Percentiles rank a stretch among this genome's conserved stretches.
These are phyloP conservation scores for Sordariomycetes sp. DNA, from an alignment of 2,329 filamentous ascomycete genomes.

Conservation along the genomic window DNA sequence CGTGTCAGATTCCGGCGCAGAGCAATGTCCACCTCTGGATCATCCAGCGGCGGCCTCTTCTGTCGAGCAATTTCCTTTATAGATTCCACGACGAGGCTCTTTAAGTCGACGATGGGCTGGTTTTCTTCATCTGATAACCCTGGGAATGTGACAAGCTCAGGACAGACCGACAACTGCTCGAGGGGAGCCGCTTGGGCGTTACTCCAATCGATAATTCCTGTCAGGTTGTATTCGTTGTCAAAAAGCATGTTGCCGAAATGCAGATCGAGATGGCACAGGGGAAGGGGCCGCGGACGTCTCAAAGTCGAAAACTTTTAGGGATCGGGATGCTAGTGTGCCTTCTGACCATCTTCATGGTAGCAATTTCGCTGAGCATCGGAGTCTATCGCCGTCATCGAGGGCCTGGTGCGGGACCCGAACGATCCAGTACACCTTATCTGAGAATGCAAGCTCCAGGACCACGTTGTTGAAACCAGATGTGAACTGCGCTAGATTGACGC, in stretches of 20 bases:
- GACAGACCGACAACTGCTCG: slow-evolving; percentile 23
- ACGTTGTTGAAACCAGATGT: slow-evolving; percentile 14
- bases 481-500: slow-evolving; percentile 8
- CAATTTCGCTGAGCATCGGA: slow-evolving; percentile 13
- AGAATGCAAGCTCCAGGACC: slow-evolving; percentile 15
- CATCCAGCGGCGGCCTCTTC: too few species aligned
- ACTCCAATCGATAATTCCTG: slow-evolving; percentile 37
- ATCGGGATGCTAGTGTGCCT: slow-evolving; percentile 17
- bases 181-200: slow-evolving; percentile 20
- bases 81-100: slow-evolving; percentile 6
- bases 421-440: slow-evolving; percentile 15
- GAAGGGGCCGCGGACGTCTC: slow-evolving; percentile 19
- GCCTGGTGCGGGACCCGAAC: slow-evolving; percentile 12
- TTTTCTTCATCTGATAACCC: slow-evolving; percentile 17
- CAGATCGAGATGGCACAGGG: slow-evolving; percentile 22
- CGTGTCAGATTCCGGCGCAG: slow-evolving; percentile 5
- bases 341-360: slow-evolving; percentile 17
- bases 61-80: slow-evolving; percentile 9
- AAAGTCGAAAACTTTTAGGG: slow-evolving; percentile 11
- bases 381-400: slow-evolving; percentile 8
- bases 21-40: slow-evolving; percentile 7
- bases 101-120: slow-evolving; percentile 9
- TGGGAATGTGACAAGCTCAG: slow-evolving; percentile 20
- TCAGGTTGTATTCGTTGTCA: slow-evolving; percentile 34
- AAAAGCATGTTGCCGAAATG: slow-evolving; percentile 33